These are phyloP conservation scores for Cylindrodendrum hubeiense DNA, from an alignment of 2,329 filamentous ascomycete genomes.

Conservation along the genomic window DNA sequence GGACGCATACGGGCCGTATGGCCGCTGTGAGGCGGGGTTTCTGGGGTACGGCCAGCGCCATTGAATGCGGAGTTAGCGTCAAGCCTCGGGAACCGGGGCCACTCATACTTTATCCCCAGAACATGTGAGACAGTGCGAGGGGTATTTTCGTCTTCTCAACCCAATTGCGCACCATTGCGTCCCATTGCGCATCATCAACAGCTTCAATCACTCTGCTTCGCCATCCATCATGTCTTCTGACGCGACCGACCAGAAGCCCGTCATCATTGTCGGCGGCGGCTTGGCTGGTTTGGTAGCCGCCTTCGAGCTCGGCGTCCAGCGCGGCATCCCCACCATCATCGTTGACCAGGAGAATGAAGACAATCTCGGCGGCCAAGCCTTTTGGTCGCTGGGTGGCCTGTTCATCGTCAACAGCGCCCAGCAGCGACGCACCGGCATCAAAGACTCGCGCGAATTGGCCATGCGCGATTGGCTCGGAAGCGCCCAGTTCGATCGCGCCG, in stretches of 20 bases:
- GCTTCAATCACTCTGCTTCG: too few species aligned
- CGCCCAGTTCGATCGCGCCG: constrained; percentile 68
- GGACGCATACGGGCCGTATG: too few species aligned
- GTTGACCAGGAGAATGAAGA: constrained; percentile 70
- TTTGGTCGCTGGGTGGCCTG: constrained; percentile 73
- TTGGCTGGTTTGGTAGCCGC: constrained; percentile 71
- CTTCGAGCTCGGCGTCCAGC: constrained; percentile 64
- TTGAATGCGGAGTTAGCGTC: too few species aligned
- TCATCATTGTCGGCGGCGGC: constrained; percentile 69
- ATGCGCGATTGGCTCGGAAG: constrained; percentile 70
- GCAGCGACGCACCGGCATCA: constrained; percentile 70
- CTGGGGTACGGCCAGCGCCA: too few species aligned
- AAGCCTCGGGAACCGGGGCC: too few species aligned
- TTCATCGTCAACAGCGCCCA: constrained; percentile 70
- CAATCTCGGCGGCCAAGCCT: constrained; percentile 72
- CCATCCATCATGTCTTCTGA: constrained; percentile 21
- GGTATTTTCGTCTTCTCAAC: too few species aligned
- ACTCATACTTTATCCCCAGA: too few species aligned
- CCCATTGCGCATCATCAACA: too few species aligned
- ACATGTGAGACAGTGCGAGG: too few species aligned
- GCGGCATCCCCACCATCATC: constrained; percentile 62
- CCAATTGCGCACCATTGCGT: too few species aligned
- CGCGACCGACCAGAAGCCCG: constrained; percentile 47
- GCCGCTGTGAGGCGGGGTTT: too few species aligned
- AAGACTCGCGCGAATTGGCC: constrained; percentile 68